phyloP scores from a whole-genome alignment of 345 rosid genomes.

The Rhodamnia argentea region DNA sequence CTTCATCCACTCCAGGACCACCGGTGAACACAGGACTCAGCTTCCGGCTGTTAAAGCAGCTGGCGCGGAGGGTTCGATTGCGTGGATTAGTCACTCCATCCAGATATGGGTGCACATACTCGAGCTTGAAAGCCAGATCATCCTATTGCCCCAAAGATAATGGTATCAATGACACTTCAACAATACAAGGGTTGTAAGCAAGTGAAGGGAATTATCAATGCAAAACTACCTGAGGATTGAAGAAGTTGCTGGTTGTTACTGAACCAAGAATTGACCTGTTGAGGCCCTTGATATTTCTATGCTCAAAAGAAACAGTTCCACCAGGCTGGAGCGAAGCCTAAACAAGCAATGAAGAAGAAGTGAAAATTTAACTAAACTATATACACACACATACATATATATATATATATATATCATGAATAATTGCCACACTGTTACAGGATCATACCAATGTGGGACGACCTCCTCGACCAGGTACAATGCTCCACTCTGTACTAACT shows the following conservation, averaged over 20 bases:
- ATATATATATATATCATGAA: background rate
- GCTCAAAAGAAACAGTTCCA: constrained; percentile 95
- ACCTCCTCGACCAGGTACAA: constrained; percentile 99
- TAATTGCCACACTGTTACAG: background rate
- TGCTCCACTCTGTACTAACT: constrained; percentile 97
- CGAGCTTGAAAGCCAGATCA: constrained; percentile 98
- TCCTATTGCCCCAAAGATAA: constrained; percentile 32
- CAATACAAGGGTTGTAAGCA: background rate
- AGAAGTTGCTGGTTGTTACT: constrained; percentile 92
- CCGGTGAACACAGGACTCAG: constrained; percentile 98
- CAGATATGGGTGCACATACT: constrained; percentile 92
- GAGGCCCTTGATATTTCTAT: constrained; percentile 81
- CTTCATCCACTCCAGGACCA: constrained; percentile 97
- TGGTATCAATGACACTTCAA: background rate
- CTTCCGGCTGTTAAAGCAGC: constrained; percentile 95
- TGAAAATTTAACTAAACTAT: background rate
- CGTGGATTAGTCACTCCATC: constrained; percentile 75
- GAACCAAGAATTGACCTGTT: constrained; percentile 94
- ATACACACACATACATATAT: no score
- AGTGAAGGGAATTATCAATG: background rate
- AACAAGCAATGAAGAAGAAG: background rate
- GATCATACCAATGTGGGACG: constrained; percentile 70
- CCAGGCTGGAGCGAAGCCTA: constrained; percentile 97
- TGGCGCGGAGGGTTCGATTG: constrained; percentile 77
- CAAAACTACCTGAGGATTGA: constrained; percentile 71